Conservation (phyloP, 352 stramenopile genomes). For the Aphanomyces cochlioides region DNA sequence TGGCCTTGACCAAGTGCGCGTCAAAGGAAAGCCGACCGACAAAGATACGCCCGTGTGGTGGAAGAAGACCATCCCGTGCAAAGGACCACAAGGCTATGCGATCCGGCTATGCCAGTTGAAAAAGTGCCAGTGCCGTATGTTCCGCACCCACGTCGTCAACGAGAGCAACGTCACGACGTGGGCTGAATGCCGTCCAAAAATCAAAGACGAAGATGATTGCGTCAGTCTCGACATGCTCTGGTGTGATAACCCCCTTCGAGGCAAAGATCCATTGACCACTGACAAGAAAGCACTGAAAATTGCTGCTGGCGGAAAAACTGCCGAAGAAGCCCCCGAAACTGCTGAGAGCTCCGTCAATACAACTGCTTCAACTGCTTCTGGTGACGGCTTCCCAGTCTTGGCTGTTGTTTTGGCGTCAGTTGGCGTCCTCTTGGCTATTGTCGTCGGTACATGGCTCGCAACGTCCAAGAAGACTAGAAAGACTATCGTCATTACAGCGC, state of each 20-base stretch:
- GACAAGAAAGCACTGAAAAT: neutral
- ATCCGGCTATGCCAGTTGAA: constrained; percentile 17
- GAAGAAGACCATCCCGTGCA: constrained; percentile 2
- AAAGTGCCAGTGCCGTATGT: constrained; percentile 19
- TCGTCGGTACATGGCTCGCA: neutral
- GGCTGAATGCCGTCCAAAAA: neutral
- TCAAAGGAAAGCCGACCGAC: neutral
- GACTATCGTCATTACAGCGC: neutral
- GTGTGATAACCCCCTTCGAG: constrained; percentile 9
- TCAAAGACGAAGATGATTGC: constrained; percentile 5
- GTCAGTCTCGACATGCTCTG: constrained; percentile 3
- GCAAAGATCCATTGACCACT: constrained; percentile 9
- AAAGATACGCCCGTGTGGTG: neutral
- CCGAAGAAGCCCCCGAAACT: neutral
- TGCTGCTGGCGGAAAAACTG: neutral
- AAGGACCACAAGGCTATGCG: constrained; percentile 20
- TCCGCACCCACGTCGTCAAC: constrained; percentile 12
- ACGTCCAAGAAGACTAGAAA: neutral
- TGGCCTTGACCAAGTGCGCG: constrained; percentile 4
- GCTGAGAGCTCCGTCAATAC: neutral
- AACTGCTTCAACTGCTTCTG: neutral
- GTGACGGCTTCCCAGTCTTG: neutral
- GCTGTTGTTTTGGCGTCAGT: neutral
- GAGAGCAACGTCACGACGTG: neutral
- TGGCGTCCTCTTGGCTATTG: neutral